These are phyloP conservation scores for Quercus rubra DNA, from an alignment of 306 rosid species.

Conservation along the genomic window DNA sequence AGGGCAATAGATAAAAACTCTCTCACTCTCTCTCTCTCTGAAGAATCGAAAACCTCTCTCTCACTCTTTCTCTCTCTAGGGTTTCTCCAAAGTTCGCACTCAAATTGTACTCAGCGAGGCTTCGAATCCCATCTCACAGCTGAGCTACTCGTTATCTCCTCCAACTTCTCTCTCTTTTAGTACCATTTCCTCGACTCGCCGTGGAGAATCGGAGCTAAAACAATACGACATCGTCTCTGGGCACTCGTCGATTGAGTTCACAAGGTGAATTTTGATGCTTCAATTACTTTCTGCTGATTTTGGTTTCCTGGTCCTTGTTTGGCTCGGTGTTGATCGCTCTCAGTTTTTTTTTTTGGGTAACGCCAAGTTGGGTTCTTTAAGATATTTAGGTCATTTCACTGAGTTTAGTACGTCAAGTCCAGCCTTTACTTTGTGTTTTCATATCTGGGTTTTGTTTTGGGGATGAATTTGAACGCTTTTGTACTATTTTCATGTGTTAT, in stretches of 20 bases:
- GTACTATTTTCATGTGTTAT: slow-evolving; percentile 14
- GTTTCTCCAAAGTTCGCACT: slow-evolving; percentile 60
- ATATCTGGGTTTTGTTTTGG: slow-evolving; percentile 38
- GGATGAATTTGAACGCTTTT: slow-evolving; percentile 29
- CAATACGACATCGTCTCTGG: slow-evolving; percentile 3
- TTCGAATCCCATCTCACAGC: slow-evolving; percentile 38
- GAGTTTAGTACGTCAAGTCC: slow-evolving; percentile 63
- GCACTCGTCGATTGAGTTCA: slow-evolving; percentile 9
- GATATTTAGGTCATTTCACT: slow-evolving; percentile 48
- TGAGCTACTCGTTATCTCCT: slow-evolving; percentile 14
- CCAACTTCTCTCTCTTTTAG: slow-evolving; percentile 18
- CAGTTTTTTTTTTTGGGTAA: neutral
- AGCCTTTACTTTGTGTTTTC: slow-evolving; percentile 41
- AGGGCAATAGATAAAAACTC: slow-evolving; percentile 46
- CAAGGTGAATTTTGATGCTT: slow-evolving; percentile 5
- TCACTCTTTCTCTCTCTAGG: slow-evolving; percentile 69
- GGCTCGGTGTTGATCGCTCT: slow-evolving; percentile 34
- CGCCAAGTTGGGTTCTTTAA: slow-evolving; percentile 26
- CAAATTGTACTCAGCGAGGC: slow-evolving; percentile 35
- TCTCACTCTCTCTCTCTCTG: slow-evolving; percentile 24
- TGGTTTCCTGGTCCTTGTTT: slow-evolving; percentile 20
- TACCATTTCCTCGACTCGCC: slow-evolving; percentile 35
- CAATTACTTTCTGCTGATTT: neutral
- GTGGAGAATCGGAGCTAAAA: slow-evolving; percentile 43
- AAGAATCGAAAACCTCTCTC: slow-evolving; percentile 48